A percentile compares a stretch with the other conserved stretches of the same genome.
Evolutionary conservation across 2,329 filamentous ascomycete species (phyloP).

Genomic region (Amauroascus niger): DNA sequence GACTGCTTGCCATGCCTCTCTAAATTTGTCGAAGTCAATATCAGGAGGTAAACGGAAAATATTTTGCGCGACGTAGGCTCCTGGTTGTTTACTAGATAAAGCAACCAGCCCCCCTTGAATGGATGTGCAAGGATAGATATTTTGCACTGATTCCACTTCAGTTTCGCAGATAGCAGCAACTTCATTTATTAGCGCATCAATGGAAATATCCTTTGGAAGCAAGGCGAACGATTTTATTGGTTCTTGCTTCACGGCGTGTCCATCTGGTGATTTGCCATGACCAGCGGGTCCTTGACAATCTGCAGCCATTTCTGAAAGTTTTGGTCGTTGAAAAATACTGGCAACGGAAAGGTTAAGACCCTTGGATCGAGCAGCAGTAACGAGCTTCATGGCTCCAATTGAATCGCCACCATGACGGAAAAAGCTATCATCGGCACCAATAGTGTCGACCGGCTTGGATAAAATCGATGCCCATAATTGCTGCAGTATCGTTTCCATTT

Average conservation of each 20-base stretch:
- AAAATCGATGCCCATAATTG: constrained; percentile 34
- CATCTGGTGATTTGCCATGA: neutral
- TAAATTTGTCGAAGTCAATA: constrained; percentile 30
- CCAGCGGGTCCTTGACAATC: constrained; percentile 2
- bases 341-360: constrained; percentile 36
- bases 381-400: constrained; percentile 40
- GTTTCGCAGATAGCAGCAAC: constrained; percentile 19
- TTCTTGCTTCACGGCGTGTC: neutral
- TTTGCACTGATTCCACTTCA: constrained; percentile 24
- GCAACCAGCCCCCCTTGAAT: constrained; percentile 37
- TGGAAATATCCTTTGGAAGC: constrained; percentile 20
- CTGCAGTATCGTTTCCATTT: constrained; percentile 25
- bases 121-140: constrained; percentile 35
- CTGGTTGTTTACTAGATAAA: constrained; percentile 30
- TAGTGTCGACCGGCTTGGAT: constrained; percentile 29
- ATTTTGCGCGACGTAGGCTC: constrained; percentile 35
- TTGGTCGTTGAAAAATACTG: constrained; percentile 38
- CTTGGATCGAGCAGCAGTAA: constrained; percentile 33
- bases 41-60: constrained; percentile 24
- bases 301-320: constrained; percentile 36
- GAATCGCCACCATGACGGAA: constrained; percentile 42
- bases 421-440: constrained; percentile 39
- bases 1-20: constrained; percentile 31
- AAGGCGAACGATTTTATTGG: constrained; percentile 24
- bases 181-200: constrained; percentile 18